These are phyloP conservation scores for Rhizoctonia solani DNA, from an alignment of 1,284 basidiomycete genomes.

Conservation along the genomic window DNA sequence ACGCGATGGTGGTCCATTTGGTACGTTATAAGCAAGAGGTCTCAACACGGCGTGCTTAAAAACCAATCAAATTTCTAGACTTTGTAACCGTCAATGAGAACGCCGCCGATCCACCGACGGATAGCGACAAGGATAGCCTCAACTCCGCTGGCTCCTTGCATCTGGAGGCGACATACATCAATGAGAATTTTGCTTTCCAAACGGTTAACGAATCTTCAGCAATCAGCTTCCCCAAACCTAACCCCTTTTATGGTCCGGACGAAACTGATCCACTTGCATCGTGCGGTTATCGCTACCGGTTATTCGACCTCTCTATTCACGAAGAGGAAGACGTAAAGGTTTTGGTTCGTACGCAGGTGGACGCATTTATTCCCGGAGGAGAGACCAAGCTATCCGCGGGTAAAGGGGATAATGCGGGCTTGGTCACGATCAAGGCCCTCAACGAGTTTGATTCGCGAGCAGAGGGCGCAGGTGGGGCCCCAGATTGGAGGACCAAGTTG, in stretches of 20 bases:
- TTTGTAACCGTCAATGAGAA: constrained; percentile 99
- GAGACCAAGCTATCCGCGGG: constrained; percentile 54
- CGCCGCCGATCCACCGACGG: constrained; percentile 90
- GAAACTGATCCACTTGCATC: constrained; percentile 95
- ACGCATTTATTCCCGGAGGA: constrained; percentile 76
- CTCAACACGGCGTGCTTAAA: not conserved
- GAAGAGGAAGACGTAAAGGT: constrained; percentile 92
- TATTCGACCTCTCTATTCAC: constrained; percentile 90
- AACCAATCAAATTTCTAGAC: constrained; percentile 50
- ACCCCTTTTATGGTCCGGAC: constrained; percentile 94
- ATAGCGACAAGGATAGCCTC: constrained; percentile 78
- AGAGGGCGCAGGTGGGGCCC: constrained; percentile 87
- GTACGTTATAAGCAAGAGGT: constrained; percentile 38
- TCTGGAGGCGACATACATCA: constrained; percentile 98
- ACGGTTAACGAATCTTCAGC: constrained; percentile 78
- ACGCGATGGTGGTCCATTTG: constrained; percentile 95
- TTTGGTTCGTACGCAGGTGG: constrained; percentile 95
- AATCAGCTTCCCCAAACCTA: constrained; percentile 79
- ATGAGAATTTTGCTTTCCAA: constrained; percentile 98
- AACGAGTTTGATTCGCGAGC: constrained; percentile 97
- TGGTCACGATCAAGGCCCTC: constrained; percentile 91
- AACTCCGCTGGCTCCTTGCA: constrained; percentile 95
- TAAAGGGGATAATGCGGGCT: constrained; percentile 53
- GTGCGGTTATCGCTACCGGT: constrained; percentile 94
- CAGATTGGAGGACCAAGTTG: constrained; percentile 95